Conservation (phyloP, 257 asterid species). For the Salvia hispanica region DNA sequence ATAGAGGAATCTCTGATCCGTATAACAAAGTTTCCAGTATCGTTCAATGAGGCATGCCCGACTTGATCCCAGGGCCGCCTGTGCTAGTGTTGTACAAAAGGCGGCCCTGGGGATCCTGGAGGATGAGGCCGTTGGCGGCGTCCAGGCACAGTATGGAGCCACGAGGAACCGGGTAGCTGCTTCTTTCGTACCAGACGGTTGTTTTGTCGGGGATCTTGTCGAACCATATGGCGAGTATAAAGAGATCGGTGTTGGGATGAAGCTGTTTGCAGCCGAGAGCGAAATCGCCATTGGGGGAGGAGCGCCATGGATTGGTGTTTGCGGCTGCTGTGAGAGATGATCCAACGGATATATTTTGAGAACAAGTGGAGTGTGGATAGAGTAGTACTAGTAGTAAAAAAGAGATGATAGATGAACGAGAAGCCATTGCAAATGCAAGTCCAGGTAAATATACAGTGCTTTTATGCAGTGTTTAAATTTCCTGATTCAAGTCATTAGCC, state of each 20-base stretch:
- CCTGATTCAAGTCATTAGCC: too few relatives aligned
- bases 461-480: too few relatives aligned
- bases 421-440: constrained; percentile 8
- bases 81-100: constrained; percentile 25
- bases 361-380: constrained; percentile 16
- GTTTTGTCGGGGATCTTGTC: constrained; percentile 46
- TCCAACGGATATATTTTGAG: constrained; percentile 41
- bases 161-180: constrained; percentile 35
- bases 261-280: constrained; percentile 59
- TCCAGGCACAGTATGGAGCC: constrained; percentile 44
- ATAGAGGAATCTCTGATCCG: constrained; percentile 15
- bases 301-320: constrained; percentile 50
- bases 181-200: constrained; percentile 49
- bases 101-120: constrained; percentile 39
- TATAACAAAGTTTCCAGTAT: constrained; percentile 58
- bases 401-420: not conserved
- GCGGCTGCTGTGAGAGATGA: constrained; percentile 40
- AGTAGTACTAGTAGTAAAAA: constrained; percentile 9
- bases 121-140: constrained; percentile 42
- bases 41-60: constrained; percentile 44
- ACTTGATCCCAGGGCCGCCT: constrained; percentile 22
- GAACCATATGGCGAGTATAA: constrained; percentile 56
- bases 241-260: constrained; percentile 19
- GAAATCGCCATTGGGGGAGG: constrained; percentile 57
- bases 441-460: too few relatives aligned